Conservation (phyloP, 345 rosid species). For the Moringa oleifera region DNA sequence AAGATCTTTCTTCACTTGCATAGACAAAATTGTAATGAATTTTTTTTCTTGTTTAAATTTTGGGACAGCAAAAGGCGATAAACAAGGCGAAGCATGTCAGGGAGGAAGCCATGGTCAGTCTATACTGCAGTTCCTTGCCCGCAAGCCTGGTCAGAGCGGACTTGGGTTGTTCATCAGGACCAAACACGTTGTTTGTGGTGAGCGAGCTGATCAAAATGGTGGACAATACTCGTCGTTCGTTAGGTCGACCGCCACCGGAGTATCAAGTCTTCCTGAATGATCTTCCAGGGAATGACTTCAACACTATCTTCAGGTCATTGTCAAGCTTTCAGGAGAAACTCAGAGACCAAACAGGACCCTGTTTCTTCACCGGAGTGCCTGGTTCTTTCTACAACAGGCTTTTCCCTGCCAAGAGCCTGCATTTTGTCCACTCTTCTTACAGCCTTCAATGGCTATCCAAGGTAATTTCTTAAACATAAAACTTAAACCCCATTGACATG, state of each 20-base stretch:
- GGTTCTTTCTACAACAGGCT: slow-evolving; percentile 9
- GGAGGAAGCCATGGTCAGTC: neutral
- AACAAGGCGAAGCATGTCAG: neutral
- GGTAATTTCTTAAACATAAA: slow-evolving; percentile 18
- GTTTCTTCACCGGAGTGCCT: slow-evolving; percentile 1
- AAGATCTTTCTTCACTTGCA: too few species aligned
- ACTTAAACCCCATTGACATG: too few species aligned
- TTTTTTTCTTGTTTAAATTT: neutral
- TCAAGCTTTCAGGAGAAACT: slow-evolving; percentile 15
- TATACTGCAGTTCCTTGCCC: neutral
- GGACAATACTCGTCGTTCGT: slow-evolving; percentile 14
- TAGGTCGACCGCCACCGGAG: slow-evolving; percentile 24
- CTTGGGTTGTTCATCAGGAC: slow-evolving; percentile 15
- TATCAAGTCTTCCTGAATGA: slow-evolving; percentile 47
- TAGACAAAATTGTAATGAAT: neutral
- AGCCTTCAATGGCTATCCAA: slow-evolving; percentile 51
- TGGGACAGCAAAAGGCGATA: neutral
- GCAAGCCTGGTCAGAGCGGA: neutral
- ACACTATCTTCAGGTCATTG: slow-evolving; percentile 16
- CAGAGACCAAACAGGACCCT: slow-evolving; percentile 1
- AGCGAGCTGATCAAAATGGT: slow-evolving; percentile 15
- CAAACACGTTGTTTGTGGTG: slow-evolving; percentile 29
- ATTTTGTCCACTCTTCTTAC: slow-evolving; percentile 43
- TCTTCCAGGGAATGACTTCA: slow-evolving; percentile 49
- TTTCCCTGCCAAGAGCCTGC: neutral